Evolutionary conservation across 345 rosid genomes (phyloP).

Genomic region (Mangifera indica): DNA sequence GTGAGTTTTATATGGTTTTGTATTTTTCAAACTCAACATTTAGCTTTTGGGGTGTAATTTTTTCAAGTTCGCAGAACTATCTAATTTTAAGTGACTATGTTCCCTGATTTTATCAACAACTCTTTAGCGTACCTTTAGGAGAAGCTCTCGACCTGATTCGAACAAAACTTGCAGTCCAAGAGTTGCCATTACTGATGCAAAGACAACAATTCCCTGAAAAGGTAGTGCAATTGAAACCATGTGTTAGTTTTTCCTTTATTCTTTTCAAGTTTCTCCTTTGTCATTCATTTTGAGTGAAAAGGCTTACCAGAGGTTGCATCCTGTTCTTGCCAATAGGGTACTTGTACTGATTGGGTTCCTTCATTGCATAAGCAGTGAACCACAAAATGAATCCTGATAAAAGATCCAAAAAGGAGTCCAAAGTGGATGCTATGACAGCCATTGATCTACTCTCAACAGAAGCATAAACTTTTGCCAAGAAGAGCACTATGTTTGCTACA

Average conservation of each 20-base stretch:
- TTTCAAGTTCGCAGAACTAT: too few species aligned
- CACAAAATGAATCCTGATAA: constrained; percentile 80
- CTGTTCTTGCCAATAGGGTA: constrained; percentile 79
- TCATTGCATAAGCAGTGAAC: constrained; percentile 85
- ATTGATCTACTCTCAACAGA: constrained; percentile 42
- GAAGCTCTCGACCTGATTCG: constrained; percentile 52
- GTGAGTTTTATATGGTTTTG: too few species aligned
- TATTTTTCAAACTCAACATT: too few species aligned
- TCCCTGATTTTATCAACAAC: not conserved
- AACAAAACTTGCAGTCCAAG: constrained; percentile 54
- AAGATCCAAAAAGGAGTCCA: constrained; percentile 56
- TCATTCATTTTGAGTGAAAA: too few species aligned
- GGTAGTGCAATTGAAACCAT: not conserved
- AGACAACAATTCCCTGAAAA: constrained; percentile 52
- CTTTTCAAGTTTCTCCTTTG: too few species aligned
- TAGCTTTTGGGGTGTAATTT: too few species aligned
- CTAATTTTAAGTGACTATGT: not conserved
- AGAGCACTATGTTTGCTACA: constrained; percentile 44
- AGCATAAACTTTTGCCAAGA: constrained; percentile 39
- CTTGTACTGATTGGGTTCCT: constrained; percentile 52
- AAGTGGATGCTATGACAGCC: constrained; percentile 54
- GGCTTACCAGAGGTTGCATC: constrained; percentile 84
- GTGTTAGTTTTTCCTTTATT: too few species aligned
- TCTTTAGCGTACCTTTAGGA: constrained; percentile 29
- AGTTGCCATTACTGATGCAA: constrained; percentile 58